Evolutionary conservation across 176 grass and related monocot genomes (phyloP).

Genomic region (Aegilops umbellulata): DNA sequence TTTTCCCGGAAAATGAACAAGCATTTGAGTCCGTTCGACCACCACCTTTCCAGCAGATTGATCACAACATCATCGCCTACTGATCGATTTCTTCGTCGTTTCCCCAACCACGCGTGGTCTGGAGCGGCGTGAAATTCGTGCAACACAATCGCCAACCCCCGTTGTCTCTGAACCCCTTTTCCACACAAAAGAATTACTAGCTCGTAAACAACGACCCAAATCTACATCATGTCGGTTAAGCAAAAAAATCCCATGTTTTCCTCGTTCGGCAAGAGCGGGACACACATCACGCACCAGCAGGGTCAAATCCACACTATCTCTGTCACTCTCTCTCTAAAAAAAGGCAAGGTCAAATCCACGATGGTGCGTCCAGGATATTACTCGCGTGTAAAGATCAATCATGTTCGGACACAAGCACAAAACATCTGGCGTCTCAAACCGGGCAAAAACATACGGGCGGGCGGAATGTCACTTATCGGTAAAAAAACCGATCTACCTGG

Average conservation of each 20-base stretch:
- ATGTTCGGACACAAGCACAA: not conserved
- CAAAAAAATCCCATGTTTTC: not conserved
- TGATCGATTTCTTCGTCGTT: not conserved
- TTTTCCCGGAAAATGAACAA: too few relatives aligned
- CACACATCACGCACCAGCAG: not conserved
- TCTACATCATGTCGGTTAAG: not conserved
- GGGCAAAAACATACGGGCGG: too few relatives aligned
- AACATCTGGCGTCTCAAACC: not conserved
- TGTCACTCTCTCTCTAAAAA: not conserved
- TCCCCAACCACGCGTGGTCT: not conserved
- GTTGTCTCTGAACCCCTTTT: not conserved
- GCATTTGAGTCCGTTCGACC: too few relatives aligned
- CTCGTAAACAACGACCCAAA: not conserved
- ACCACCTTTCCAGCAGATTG: not conserved
- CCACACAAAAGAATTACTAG: not conserved
- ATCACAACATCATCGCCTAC: not conserved
- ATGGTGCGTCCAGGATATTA: not conserved
- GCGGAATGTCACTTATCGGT: too few relatives aligned
- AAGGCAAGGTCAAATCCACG: conserved; percentile 2
- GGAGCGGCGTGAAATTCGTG: not conserved
- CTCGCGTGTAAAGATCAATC: conserved; percentile 2
- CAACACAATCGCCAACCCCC: not conserved
- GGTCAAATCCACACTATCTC: not conserved
- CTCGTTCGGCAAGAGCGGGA: not conserved
- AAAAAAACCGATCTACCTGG: too few relatives aligned